phyloP scores from a whole-genome alignment of 208 protist genomes.

The Leishmania tarentolae region DNA sequence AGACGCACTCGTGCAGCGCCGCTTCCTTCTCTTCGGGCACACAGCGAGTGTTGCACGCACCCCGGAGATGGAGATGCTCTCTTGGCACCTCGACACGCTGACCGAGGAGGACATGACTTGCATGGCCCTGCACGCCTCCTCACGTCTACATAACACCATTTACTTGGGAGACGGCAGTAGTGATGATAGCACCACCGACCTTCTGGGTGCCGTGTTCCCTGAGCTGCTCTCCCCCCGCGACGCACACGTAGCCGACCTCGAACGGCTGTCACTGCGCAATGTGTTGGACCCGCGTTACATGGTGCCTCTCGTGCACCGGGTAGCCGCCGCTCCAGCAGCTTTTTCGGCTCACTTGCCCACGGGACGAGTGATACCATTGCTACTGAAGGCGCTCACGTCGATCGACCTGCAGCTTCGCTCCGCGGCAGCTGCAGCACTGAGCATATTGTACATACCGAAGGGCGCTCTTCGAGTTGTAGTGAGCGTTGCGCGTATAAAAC shows the following conservation, averaged over 20 bases:
- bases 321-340: conserved; percentile 52
- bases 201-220: conserved; percentile 73
- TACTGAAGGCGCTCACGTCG: conserved; percentile 77
- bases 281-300: conserved; percentile 84
- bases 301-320: conserved; percentile 78
- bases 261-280: conserved; percentile 23
- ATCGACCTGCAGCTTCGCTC: conserved; percentile 52
- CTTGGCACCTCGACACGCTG: conserved; percentile 70
- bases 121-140: conserved; percentile 64
- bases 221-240: conserved; percentile 61
- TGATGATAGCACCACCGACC: conserved; percentile 31
- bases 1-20: conserved; percentile 39
- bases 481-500: conserved; percentile 75
- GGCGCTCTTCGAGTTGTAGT: conserved; percentile 59
- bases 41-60: conserved; percentile 48
- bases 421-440: conserved; percentile 51
- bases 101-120: conserved; percentile 67
- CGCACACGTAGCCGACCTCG: conserved; percentile 45
- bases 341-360: conserved; percentile 41
- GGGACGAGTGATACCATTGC: conserved; percentile 60
- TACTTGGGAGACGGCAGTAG: conserved; percentile 14
- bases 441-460: conserved; percentile 53
- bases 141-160: conserved; percentile 80
- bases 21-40: conserved; percentile 72
- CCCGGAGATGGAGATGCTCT: conserved; percentile 81